These are phyloP conservation scores for Neurospora sp. DNA, from an alignment of 495 filamentous ascomycete genomes.

Conservation along the genomic window DNA sequence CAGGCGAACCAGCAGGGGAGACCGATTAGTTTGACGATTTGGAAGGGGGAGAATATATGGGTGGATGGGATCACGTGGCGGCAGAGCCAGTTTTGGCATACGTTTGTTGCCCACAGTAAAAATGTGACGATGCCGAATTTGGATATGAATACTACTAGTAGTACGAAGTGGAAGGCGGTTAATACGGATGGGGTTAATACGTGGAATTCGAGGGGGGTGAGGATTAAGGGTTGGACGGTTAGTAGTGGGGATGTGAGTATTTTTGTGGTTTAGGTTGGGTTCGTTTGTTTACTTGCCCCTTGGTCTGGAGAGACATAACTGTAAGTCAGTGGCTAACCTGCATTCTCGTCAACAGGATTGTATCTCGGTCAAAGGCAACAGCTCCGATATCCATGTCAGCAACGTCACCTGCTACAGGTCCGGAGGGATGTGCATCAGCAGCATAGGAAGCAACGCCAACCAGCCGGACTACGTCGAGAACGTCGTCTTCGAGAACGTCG, in stretches of 20 bases:
- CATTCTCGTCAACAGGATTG: constrained; percentile 51
- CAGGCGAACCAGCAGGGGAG: constrained; percentile 18
- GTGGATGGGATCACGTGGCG: too few species aligned
- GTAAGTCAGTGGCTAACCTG: too few species aligned
- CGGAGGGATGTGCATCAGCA: constrained; percentile 27
- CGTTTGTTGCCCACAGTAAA: too few species aligned
- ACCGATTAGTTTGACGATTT: too few species aligned
- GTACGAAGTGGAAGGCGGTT: not conserved
- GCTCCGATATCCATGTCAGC: constrained; percentile 37
- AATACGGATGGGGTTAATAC: not conserved
- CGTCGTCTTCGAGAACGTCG: constrained; percentile 32
- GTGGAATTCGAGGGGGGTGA: not conserved
- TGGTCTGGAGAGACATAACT: not conserved
- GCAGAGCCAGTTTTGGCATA: too few species aligned
- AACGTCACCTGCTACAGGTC: constrained; percentile 35
- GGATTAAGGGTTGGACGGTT: not conserved
- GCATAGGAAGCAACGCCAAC: constrained; percentile 24
- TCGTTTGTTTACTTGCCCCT: not conserved
- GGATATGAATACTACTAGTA: not conserved
- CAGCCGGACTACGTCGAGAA: constrained; percentile 29
- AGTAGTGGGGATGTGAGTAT: not conserved
- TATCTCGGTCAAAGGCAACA: constrained; percentile 51
- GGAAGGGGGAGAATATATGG: too few species aligned
- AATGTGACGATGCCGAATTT: not conserved
- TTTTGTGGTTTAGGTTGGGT: not conserved